A percentile compares a stretch with the other conserved stretches of the same genome.
Conservation (phyloP, 2,329 filamentous ascomycete genomes). For the Scytalidium lignicola region DNA sequence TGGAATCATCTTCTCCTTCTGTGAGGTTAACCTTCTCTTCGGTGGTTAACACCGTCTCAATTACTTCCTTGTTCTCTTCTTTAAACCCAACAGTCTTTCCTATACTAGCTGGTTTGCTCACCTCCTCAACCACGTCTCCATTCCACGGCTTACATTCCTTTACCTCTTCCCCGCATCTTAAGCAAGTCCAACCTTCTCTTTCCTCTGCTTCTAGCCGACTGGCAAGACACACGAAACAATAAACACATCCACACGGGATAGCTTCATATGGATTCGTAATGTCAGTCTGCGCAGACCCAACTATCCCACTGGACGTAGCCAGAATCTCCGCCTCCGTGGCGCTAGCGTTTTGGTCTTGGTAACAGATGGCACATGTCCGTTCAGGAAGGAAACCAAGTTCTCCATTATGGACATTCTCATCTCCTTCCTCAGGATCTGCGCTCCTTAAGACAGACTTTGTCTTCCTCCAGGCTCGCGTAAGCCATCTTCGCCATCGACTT, state of each 20-base stretch:
- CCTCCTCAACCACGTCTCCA: slow-evolving; percentile 73
- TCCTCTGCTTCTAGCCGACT: slow-evolving; percentile 87
- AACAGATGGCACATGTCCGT: slow-evolving; percentile 93
- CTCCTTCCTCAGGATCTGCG: slow-evolving; percentile 42
- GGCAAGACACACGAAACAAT: slow-evolving; percentile 95
- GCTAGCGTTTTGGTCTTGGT: slow-evolving; percentile 79
- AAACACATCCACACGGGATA: slow-evolving; percentile 82
- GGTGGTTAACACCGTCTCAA: slow-evolving; percentile 15
- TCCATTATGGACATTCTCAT: slow-evolving; percentile 50
- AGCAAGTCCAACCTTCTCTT: slow-evolving; percentile 87
- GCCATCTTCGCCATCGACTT: slow-evolving; percentile 84
- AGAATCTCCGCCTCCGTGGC: slow-evolving; percentile 72
- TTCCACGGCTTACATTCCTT: slow-evolving; percentile 87
- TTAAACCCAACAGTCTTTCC: slow-evolving; percentile 59
- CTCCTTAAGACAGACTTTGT: slow-evolving; percentile 60
- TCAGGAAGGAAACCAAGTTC: slow-evolving; percentile 85
- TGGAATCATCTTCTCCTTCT: slow-evolving; percentile 4
- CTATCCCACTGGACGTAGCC: slow-evolving; percentile 66
- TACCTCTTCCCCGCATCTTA: slow-evolving; percentile 79
- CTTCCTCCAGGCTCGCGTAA: slow-evolving; percentile 81
- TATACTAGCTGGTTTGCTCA: slow-evolving; percentile 27
- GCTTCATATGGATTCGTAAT: slow-evolving; percentile 95
- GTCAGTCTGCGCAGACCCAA: slow-evolving; percentile 85
- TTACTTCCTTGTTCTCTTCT: slow-evolving; percentile 30
- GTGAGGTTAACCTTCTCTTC: slow-evolving; percentile 10